phyloP scores from a whole-genome alignment of 1,139 yeast species.

The Kurtzmaniella natalensis region DNA sequence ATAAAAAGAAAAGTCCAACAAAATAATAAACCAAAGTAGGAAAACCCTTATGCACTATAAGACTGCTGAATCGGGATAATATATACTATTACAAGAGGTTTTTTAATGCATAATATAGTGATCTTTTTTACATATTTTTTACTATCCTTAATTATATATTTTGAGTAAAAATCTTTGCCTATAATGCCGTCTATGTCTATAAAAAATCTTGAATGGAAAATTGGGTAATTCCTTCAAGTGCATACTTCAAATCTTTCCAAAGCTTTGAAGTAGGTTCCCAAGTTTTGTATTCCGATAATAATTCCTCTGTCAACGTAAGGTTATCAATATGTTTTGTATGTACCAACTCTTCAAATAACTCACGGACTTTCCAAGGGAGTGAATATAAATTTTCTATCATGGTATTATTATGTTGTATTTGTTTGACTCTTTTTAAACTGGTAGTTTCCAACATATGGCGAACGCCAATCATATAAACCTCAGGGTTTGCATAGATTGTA shows the following conservation, averaged over 20 bases:
- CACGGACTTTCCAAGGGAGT: constrained; percentile 39
- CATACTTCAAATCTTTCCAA: constrained; percentile 40
- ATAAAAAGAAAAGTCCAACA: no score
- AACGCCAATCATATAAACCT: constrained; percentile 28
- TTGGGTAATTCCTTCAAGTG: constrained; percentile 34
- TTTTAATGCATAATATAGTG: background rate
- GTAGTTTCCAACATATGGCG: constrained; percentile 37
- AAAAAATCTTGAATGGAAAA: constrained; percentile 30
- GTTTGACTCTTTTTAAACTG: constrained; percentile 14
- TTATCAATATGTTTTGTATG: constrained; percentile 36
- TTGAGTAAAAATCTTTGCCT: no score
- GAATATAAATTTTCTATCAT: constrained; percentile 17
- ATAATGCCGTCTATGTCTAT: no score
- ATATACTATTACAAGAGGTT: background rate
- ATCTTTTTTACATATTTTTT: no score
- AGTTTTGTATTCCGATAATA: constrained; percentile 26
- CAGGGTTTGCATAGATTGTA: constrained; percentile 19
- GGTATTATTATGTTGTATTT: background rate
- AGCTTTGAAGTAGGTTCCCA: constrained; percentile 39
- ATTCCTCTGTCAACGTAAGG: constrained; percentile 21
- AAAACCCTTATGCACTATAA: no score
- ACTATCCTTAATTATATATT: background rate
- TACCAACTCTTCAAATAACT: constrained; percentile 32
- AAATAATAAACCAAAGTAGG: no score
- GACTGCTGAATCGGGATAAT: no score